Base-by-base conservation (phyloP, 2,329 filamentous ascomycete genomes). In the Tolypocladium sp. region DNA sequence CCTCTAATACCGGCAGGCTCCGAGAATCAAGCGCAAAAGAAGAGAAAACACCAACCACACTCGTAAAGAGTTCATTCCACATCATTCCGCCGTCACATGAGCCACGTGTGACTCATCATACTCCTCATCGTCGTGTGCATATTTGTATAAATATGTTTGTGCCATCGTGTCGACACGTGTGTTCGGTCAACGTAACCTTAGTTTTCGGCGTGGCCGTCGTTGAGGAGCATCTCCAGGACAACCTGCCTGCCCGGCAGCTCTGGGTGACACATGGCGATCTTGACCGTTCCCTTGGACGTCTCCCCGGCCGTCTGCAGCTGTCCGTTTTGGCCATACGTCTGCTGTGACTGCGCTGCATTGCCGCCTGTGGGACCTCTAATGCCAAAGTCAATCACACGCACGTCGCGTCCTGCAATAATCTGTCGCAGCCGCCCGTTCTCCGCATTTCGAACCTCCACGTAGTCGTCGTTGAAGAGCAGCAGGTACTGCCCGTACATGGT, bases 361-460 rank as follows among this genome's bases (percentile, higher is more conserved):
- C 74, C 76, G 33, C 83, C 82, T 20, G 83, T 81, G 44, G 85
- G 80, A 10, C 87, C 82, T 59, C 86, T 76, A 64, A 88, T 82
- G 8, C 91, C 92, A 68, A 95, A 92, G 71, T 99, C 95, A 12
- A 99, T 80, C 66, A 92, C 91, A 63, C 89, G 87, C 55, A 99
- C 91, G 69, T 97, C 92, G 62, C 90, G 82, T 0, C 94, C 94
- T 0, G 92, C 88, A 65, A 99, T 96, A 60, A 99, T 94, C 76
- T 99, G 94, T 67, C 94, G 84, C 63, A 99, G 74, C 25, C 95
- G 84, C 0, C 94, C 94, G 69, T 97, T 97, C 77, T 97, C 91
- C 22, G 94, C 94, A 68, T 99, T 97, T 58, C 94, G 85, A 57
- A 99, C 91, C 76, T 99, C 94, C 55, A 99, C 91, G 66, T 97